A percentile compares a stretch with the other conserved stretches of the same genome.
Evolutionary conservation across 2,329 filamentous ascomycete genomes (phyloP).

Genomic region (Colletotrichum sp.): DNA sequence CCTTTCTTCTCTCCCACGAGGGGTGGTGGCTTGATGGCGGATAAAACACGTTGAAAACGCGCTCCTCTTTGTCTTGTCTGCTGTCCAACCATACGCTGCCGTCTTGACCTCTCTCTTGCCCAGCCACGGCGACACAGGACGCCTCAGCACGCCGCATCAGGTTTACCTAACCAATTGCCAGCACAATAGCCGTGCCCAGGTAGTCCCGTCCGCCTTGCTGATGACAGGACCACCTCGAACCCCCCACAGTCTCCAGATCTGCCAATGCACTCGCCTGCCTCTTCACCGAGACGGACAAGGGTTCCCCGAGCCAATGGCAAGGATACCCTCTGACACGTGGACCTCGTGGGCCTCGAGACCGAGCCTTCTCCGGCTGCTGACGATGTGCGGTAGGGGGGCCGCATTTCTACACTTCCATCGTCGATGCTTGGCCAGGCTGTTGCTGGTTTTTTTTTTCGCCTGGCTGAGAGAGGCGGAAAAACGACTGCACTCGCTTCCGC

Average conservation of each 20-base stretch:
- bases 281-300: not conserved
- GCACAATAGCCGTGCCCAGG: not conserved
- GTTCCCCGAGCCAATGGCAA: conserved; percentile 1
- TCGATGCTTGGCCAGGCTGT: not conserved
- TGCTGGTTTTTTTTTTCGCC: not conserved
- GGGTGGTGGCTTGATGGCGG: not conserved
- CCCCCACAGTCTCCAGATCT: conserved; percentile 2
- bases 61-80: not conserved
- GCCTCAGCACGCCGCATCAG: not conserved
- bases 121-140: not conserved
- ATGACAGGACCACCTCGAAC: not conserved
- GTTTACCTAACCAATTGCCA: not conserved
- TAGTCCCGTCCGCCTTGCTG: not conserved
- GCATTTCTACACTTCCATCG: not conserved
- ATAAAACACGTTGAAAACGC: conserved; percentile 16
- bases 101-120: not conserved
- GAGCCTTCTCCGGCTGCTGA: not conserved
- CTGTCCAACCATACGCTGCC: not conserved
- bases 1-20: not conserved
- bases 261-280: not conserved
- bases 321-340: conserved; percentile 5
- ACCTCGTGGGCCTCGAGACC: not conserved
- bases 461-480: not conserved
- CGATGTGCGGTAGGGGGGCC: not conserved
- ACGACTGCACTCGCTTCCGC: not conserved